Evolutionary conservation across 768 basidiomycete genomes (phyloP).

Genomic region (Ramaria sp.): DNA sequence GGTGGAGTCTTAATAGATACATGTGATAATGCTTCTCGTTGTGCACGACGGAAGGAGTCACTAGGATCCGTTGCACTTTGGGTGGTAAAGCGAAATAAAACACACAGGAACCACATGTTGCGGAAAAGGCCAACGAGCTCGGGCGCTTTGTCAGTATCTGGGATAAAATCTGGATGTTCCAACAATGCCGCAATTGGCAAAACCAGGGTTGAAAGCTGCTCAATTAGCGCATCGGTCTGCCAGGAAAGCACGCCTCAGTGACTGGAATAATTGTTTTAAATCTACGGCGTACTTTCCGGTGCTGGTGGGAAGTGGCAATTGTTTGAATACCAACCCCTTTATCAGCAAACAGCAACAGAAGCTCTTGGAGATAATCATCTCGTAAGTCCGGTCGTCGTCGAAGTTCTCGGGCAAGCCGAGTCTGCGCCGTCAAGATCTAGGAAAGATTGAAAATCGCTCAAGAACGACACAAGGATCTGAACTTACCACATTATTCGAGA

Average conservation of each 20-base stretch:
- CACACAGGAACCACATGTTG: constrained; percentile 89
- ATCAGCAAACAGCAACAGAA: constrained; percentile 78
- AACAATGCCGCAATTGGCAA: constrained; percentile 88
- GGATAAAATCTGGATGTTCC: constrained; percentile 54
- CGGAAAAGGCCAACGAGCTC: constrained; percentile 72
- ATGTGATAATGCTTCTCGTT: constrained; percentile 60
- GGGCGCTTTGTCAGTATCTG: constrained; percentile 40
- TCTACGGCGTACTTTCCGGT: constrained; percentile 43
- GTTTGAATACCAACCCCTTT: constrained; percentile 90
- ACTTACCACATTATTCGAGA: constrained; percentile 78
- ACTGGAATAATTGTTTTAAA: constrained; percentile 5
- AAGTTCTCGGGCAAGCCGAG: constrained; percentile 74
- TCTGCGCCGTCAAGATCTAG: constrained; percentile 84
- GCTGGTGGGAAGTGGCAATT: constrained; percentile 51
- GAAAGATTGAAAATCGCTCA: neutral
- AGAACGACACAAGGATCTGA: neutral
- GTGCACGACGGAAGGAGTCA: constrained; percentile 23
- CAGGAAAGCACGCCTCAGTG: neutral
- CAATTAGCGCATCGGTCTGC: constrained; percentile 74
- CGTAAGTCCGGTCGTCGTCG: constrained; percentile 65
- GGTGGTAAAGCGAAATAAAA: constrained; percentile 71
- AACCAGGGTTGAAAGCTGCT: constrained; percentile 77
- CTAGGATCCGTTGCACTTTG: constrained; percentile 33
- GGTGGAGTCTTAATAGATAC: constrained; percentile 83
- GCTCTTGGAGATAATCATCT: constrained; percentile 70